A percentile compares a stretch with the other conserved stretches of the same genome.
These are phyloP conservation scores for Glycine latifolia DNA, from an alignment of 306 rosid genomes.

Conservation along the genomic window DNA sequence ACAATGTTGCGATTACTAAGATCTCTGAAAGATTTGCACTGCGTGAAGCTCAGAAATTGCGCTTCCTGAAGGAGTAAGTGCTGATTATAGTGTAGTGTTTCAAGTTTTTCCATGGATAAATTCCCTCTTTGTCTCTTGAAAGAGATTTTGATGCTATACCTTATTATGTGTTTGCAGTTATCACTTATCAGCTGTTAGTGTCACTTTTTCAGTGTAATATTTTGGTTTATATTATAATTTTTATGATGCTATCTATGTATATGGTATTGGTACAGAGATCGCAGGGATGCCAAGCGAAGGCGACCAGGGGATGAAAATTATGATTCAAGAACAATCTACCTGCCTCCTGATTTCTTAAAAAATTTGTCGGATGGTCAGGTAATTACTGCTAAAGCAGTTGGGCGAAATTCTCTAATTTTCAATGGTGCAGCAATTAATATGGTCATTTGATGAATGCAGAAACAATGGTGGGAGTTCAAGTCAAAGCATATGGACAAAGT, in stretches of 20 bases:
- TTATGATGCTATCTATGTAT: constrained; percentile 42
- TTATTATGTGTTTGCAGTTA: constrained; percentile 27
- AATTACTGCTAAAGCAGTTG: constrained; percentile 14
- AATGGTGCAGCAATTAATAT: constrained; percentile 41
- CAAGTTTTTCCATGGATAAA: constrained; percentile 1
- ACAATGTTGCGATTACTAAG: constrained; percentile 53
- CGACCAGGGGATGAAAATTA: constrained; percentile 74
- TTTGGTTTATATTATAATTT: constrained; percentile 16
- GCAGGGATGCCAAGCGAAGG: constrained; percentile 76
- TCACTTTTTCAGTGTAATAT: constrained; percentile 16
- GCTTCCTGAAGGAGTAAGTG: constrained; percentile 78
- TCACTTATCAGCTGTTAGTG: not conserved
- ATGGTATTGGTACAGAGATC: constrained; percentile 60
- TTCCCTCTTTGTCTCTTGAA: not conserved
- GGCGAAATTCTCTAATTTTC: constrained; percentile 17
- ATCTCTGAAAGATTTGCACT: constrained; percentile 72
- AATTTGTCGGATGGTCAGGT: constrained; percentile 88
- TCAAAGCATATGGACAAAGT: constrained; percentile 96
- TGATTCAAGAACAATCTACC: constrained; percentile 81
- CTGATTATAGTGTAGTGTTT: constrained; percentile 3
- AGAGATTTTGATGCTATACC: constrained; percentile 8
- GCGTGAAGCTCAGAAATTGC: constrained; percentile 73
- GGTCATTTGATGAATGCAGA: constrained; percentile 58
- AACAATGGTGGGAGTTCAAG: constrained; percentile 99
- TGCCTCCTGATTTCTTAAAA: constrained; percentile 78